Base-by-base conservation (phyloP, 306 rosid species). In the Pueraria montana region DNA sequence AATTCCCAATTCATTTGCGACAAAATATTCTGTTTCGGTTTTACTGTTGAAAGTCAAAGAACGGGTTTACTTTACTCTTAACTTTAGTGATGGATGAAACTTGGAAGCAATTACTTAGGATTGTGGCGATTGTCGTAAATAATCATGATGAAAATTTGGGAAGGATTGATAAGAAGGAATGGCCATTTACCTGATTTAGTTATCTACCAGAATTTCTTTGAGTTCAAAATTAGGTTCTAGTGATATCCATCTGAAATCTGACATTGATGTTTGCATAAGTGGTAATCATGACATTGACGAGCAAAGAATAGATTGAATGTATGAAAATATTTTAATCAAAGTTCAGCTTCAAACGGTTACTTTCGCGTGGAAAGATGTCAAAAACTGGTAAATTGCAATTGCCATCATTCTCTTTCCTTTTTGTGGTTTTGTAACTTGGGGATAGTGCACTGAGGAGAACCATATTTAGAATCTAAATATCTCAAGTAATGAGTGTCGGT, bases 81-180 rank as follows among this genome's bases (percentile, higher is more conserved):
- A 27, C 61, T 50, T 38, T 18, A 18, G 50, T 7, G 55, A 76
- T 83, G 42, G 46, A 36, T 46, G 82, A 82, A 80, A 72, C 79
- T 71, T 80, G 79, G 71, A 81, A 77, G 78, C 74, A 48, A 69
- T 24, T 40, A 76, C 36, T 68, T 46, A 18, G 40, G 77, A 1
- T 11, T 55, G 32, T 48, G 21, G 18, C n/a, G 3, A 30, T 61
- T 7, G 12, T 52, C 23, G 17, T 20, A 43, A 65, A 46, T 7
- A 4, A 30, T n/a, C n/a, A n/a, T n/a, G n/a, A n/a, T n/a, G n/a
- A n/a, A n/a, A n/a, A 46, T n/a, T 63, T 42, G 13, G 62, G 46
- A 24, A 63, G 49, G 63, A 16, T 17, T 77, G 74, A 77, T 69
- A 48, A 77, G 82, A 68, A 67, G 43, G 81, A 82, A 77, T 77